Evolutionary conservation across 108 stramenopile genomes (phyloP), one percentile per base, ranked within the genome.

Genomic region (Phaeodactylum tricornutum): DNA sequence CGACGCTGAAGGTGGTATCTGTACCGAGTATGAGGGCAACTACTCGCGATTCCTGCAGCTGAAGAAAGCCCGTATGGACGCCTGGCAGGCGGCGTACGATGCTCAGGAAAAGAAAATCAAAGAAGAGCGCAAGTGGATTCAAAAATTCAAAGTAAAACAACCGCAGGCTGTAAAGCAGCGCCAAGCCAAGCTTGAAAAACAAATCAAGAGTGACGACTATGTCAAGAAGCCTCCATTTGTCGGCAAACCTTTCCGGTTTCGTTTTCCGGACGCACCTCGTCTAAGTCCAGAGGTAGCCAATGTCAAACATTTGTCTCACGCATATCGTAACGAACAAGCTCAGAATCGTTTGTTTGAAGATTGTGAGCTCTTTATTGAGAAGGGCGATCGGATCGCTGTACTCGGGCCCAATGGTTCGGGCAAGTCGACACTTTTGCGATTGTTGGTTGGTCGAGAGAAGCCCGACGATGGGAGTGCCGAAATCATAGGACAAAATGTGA

Each of bases 31-130:
- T 55, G 75, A 89, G 19, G 93, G 96, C 5, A 95, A 98, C 63
- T 98, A 98, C 57, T 92, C 89, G 28, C 67, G 72, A 23, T 98
- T 98, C 66, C 64, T 98, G 25, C 62, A 83, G 57, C 72, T 87
- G 57, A 96, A 96, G 71, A 89, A 88, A 43, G 78, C 79, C 20
- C 74, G 82, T 14, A 80, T 94, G 75, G 92, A 98, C 41, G 57
- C 92, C 9, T 95, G 94, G 96, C 62, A 94, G 42, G 87, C 91
- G 3, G 69, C 92, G 2, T 98, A 92, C 71, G 69, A 90, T 54
- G 77, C 84, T 8, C 96, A 98, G 55, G 86, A 95, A 63, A 92
- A 94, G 67, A 94, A 92, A 49, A 87, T 96, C 46, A 86, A 87
- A 57, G 88, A 93, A 53, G 96, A 98, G 43, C 77, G 67, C 24